Evolutionary conservation across 108 stramenopile genomes (phyloP).

Genomic region (Skeletonema grethae): DNA sequence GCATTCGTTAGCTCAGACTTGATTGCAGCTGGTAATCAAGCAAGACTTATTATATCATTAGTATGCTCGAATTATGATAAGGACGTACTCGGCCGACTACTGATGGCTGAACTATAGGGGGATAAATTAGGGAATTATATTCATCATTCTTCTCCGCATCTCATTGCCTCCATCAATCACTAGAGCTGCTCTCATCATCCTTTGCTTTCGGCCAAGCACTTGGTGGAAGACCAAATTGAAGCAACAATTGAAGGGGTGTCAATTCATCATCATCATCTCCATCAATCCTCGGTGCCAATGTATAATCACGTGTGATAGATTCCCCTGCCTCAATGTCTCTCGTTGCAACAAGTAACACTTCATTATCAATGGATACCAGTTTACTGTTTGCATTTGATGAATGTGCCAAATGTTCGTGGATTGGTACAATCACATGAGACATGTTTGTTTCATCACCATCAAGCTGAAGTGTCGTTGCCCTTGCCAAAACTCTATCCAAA

Average conservation of each 20-base stretch:
- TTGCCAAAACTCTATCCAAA: slow-evolving; percentile 17
- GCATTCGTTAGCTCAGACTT: slow-evolving; percentile 28
- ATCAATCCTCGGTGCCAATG: slow-evolving; percentile 14
- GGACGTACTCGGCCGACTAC: slow-evolving; percentile 33
- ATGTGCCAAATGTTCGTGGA: slow-evolving; percentile 34
- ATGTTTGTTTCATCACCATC: slow-evolving; percentile 8
- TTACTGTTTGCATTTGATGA: slow-evolving; percentile 28
- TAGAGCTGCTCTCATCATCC: not conserved
- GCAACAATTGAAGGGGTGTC: slow-evolving; percentile 17
- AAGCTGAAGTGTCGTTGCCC: slow-evolving; percentile 20
- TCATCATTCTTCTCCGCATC: not conserved
- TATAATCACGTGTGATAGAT: slow-evolving; percentile 36
- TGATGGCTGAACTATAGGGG: not conserved
- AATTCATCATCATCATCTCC: slow-evolving; percentile 10
- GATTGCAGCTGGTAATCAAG: slow-evolving; percentile 20
- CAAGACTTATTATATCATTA: slow-evolving; percentile 29
- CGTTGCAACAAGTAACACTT: slow-evolving; percentile 33
- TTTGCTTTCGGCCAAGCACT: slow-evolving; percentile 23
- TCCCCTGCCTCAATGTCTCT: slow-evolving; percentile 30
- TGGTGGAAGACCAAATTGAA: slow-evolving; percentile 35
- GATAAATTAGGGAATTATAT: not conserved
- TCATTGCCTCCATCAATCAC: not conserved
- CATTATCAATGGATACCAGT: slow-evolving; percentile 15
- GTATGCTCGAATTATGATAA: slow-evolving; percentile 29
- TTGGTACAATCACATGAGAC: slow-evolving; percentile 25